These are phyloP conservation scores for Geotrichum restrictum DNA, from an alignment of 1,139 yeast species.

Conservation along the genomic window DNA sequence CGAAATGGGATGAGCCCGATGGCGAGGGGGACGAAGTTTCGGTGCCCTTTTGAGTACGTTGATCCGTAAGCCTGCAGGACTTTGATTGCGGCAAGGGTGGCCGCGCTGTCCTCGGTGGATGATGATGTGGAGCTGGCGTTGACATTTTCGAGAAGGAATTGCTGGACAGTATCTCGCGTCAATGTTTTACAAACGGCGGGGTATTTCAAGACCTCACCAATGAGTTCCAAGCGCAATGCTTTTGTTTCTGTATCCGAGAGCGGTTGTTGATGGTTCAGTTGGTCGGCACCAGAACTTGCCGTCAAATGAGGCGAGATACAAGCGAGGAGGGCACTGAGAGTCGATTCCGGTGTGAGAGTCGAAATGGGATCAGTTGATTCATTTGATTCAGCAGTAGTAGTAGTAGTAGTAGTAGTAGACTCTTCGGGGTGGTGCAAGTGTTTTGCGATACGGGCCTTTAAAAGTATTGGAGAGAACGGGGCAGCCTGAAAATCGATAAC, in stretches of 20 bases:
- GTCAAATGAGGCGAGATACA: constrained; percentile 3
- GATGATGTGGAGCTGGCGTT: no score
- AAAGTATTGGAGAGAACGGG: constrained; percentile 5
- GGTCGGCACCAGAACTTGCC: no score
- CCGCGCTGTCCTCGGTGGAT: no score
- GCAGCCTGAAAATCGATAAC: constrained; percentile 10
- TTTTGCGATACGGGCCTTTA: constrained; percentile 10
- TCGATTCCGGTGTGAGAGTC: not conserved
- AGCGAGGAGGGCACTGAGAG: constrained; percentile 7
- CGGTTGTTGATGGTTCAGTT: not conserved
- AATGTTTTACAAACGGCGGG: not conserved
- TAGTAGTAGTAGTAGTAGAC: no score
- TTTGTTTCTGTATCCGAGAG: constrained; percentile 2
- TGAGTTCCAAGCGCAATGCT: not conserved
- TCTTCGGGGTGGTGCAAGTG: constrained; percentile 9
- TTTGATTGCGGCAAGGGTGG: constrained; percentile 5
- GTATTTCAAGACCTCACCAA: not conserved
- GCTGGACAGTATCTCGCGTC: constrained; percentile 3
- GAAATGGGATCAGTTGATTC: not conserved
- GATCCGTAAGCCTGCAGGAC: constrained; percentile 10
- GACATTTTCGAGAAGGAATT: not conserved
- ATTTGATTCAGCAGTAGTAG: not conserved
- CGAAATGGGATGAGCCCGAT: constrained; percentile 62
- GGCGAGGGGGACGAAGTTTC: constrained; percentile 24
- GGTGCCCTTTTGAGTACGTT: not conserved